phyloP scores from a whole-genome alignment of 2,329 filamentous ascomycete genomes.

The Parasarocladium wereldwijsianum region DNA sequence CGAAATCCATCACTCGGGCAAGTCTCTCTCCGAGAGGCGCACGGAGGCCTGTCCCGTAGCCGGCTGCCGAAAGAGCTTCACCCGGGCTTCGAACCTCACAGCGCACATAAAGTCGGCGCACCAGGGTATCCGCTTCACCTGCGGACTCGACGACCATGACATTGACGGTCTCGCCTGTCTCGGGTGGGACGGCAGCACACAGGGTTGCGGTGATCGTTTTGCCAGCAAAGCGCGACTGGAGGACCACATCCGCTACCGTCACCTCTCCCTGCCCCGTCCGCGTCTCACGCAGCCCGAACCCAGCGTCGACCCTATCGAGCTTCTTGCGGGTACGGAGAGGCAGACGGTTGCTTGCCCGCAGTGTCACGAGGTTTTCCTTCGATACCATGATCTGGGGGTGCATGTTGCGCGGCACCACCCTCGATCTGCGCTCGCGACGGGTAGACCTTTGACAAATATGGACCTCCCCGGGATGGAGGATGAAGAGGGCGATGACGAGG shows the following conservation, averaged over 20 bases:
- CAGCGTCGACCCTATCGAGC: conserved; percentile 21
- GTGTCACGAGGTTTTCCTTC: conserved; percentile 31
- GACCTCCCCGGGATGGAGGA: conserved; percentile 6
- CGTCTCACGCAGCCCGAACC: conserved; percentile 9
- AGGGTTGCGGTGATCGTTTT: conserved; percentile 64
- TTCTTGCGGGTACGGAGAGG: conserved; percentile 25
- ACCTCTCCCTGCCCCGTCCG: conserved; percentile 47
- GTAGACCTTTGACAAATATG: neutral
- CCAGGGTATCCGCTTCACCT: conserved; percentile 64
- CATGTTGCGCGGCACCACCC: conserved; percentile 24
- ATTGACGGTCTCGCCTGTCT: too few relatives aligned
- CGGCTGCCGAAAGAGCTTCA: conserved; percentile 64
- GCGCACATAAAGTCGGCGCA: conserved; percentile 68
- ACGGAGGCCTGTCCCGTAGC: conserved; percentile 50
- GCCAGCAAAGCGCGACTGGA: conserved; percentile 65
- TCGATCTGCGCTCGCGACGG: conserved; percentile 5
- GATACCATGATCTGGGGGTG: conserved; percentile 32
- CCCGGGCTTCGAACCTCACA: conserved; percentile 68
- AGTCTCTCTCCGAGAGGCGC: conserved; percentile 46
- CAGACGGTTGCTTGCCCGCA: conserved; percentile 29
- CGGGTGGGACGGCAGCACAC: too few relatives aligned
- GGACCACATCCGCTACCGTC: conserved; percentile 71
- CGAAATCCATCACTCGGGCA: conserved; percentile 58
- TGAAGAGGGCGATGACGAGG: conserved; percentile 7
- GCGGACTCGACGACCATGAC: conserved; percentile 49